phyloP scores from a whole-genome alignment of 2,329 filamentous ascomycete genomes.

The Metarhizium brunneum region DNA sequence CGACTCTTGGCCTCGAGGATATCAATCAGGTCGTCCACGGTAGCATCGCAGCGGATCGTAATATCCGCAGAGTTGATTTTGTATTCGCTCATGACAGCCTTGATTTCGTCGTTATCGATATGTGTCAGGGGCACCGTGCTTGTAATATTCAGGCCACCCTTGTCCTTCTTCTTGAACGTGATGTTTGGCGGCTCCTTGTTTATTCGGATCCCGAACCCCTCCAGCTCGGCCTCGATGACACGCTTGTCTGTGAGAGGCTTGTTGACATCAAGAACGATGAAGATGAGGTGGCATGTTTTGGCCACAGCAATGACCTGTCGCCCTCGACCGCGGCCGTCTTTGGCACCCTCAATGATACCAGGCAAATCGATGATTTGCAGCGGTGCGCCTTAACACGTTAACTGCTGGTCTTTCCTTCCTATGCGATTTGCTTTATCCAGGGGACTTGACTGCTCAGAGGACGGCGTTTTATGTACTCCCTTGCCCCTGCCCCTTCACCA shows the following conservation, averaged over 20 bases:
- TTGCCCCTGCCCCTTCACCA: neutral
- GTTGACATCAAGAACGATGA: constrained; percentile 97
- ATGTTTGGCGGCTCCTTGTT: constrained; percentile 98
- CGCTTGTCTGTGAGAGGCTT: constrained; percentile 96
- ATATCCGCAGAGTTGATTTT: constrained; percentile 95
- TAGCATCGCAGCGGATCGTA: constrained; percentile 94
- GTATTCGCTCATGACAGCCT: constrained; percentile 95
- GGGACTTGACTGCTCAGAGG: no score
- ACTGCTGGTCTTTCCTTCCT: neutral
- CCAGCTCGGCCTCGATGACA: constrained; percentile 87
- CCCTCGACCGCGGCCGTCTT: constrained; percentile 95
- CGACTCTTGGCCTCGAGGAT: constrained; percentile 88
- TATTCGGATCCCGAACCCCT: constrained; percentile 95
- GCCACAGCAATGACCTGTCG: constrained; percentile 97
- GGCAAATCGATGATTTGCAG: constrained; percentile 98
- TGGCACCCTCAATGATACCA: constrained; percentile 97
- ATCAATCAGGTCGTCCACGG: constrained; percentile 94
- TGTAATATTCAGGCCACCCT: constrained; percentile 93
- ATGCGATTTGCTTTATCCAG: no score
- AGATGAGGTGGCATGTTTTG: constrained; percentile 97
- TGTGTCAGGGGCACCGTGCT: constrained; percentile 85
- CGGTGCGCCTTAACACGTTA: constrained; percentile 54
- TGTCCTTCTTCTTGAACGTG: constrained; percentile 99
- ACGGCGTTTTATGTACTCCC: neutral
- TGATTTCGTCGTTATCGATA: constrained; percentile 94